Conservation (phyloP, 352 stramenopile species). For the Pythium aristosporum region DNA sequence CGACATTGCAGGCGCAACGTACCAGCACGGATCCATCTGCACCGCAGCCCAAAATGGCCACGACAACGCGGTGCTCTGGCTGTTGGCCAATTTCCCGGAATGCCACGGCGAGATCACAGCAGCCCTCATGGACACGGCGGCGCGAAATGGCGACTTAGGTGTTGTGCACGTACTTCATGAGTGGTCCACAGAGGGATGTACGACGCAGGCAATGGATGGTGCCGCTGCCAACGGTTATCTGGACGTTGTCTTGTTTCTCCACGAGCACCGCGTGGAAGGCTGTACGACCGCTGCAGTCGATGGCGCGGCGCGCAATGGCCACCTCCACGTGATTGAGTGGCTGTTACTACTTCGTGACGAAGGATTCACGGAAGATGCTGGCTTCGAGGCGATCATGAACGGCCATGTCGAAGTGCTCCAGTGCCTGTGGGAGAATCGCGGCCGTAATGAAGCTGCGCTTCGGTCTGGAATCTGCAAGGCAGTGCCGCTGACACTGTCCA, state of each 20-base stretch:
- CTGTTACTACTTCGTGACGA: constrained; percentile 7
- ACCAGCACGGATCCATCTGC: constrained; percentile 8
- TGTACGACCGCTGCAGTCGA: constrained; percentile 11
- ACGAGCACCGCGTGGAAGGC: constrained; percentile 9
- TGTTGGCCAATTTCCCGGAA: constrained; percentile 13
- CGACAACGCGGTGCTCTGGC: constrained; percentile 11
- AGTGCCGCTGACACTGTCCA: background rate
- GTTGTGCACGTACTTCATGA: constrained; percentile 17
- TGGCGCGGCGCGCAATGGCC: background rate
- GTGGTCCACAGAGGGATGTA: constrained; percentile 19
- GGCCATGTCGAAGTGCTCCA: constrained; percentile 11
- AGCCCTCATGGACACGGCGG: constrained; percentile 17
- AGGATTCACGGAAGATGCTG: constrained; percentile 6
- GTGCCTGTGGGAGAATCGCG: constrained; percentile 14
- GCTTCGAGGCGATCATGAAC: background rate
- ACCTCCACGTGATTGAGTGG: constrained; percentile 11
- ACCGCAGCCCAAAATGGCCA: constrained; percentile 7
- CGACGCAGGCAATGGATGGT: constrained; percentile 21
- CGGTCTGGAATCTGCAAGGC: constrained; percentile 2
- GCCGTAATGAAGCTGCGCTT: background rate
- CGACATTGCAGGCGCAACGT: constrained; percentile 6
- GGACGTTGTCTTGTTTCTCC: constrained; percentile 9
- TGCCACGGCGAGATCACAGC: constrained; percentile 10
- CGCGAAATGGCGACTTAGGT: constrained; percentile 14
- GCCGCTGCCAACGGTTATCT: constrained; percentile 17